These are phyloP conservation scores for Monosporozyma solicola DNA, from an alignment of 805 yeast genomes.

Conservation along the genomic window DNA sequence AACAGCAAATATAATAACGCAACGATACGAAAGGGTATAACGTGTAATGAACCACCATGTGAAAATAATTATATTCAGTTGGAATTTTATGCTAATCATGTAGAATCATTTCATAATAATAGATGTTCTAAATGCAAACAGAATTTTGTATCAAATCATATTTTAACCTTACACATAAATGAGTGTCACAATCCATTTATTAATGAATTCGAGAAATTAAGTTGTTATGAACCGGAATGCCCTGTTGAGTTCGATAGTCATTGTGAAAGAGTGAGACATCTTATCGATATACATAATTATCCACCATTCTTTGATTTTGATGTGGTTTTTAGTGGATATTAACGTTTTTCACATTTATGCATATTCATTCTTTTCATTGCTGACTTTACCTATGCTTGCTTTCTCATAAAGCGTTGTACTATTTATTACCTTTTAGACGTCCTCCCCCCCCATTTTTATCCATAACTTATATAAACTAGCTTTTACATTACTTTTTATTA, in stretches of 20 bases:
- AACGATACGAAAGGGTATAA: not conserved
- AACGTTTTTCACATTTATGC: not conserved
- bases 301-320: slow-evolving; percentile 11
- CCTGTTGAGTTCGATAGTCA: slow-evolving; percentile 32
- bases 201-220: slow-evolving; percentile 19
- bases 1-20: not conserved
- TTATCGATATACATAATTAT: slow-evolving; percentile 39
- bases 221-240: slow-evolving; percentile 39
- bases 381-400: not conserved
- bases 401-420: too few species aligned
- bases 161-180: slow-evolving; percentile 40
- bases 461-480: too few species aligned
- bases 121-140: slow-evolving; percentile 33
- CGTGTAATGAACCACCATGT: slow-evolving; percentile 15
- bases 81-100: slow-evolving; percentile 11
- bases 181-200: slow-evolving; percentile 48
- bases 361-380: not conserved
- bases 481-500: too few species aligned
- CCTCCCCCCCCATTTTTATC: too few species aligned
- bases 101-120: slow-evolving; percentile 13
- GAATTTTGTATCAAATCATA: slow-evolving; percentile 36
- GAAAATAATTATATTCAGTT: slow-evolving; percentile 7
- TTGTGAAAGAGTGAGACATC: slow-evolving; percentile 38
- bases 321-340: slow-evolving; percentile 16
- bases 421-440: too few species aligned